These are phyloP conservation scores for Talaromyces amestolkiae DNA, from an alignment of 2,329 filamentous ascomycete species.

Conservation along the genomic window DNA sequence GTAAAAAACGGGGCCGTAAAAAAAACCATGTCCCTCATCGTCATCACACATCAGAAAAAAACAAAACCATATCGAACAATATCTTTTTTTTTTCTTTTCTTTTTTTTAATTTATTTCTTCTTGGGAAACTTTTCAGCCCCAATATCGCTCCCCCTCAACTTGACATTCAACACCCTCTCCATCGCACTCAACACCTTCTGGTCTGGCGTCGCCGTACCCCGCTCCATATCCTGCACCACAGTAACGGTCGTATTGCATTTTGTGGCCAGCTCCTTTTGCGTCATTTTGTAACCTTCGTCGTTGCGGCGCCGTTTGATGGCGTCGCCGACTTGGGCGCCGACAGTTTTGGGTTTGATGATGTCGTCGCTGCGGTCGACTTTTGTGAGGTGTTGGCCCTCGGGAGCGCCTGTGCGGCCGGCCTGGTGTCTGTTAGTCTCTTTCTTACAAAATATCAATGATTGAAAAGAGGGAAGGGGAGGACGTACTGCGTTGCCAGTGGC, in stretches of 20 bases:
- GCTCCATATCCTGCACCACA: conserved; percentile 82
- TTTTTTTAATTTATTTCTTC: conserved; percentile 55
- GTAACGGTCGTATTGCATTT: conserved; percentile 84
- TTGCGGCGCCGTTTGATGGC: conserved; percentile 78
- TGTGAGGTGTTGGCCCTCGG: conserved; percentile 90
- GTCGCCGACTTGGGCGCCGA: conserved; percentile 75
- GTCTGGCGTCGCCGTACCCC: conserved; percentile 72
- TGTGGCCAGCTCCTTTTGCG: conserved; percentile 81
- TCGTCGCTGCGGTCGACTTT: conserved; percentile 98
- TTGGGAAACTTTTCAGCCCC: conserved; percentile 78
- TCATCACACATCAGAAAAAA: neutral
- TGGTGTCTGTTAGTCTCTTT: conserved; percentile 27
- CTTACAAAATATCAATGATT: neutral
- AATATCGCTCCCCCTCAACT: conserved; percentile 81
- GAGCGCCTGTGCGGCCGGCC: conserved; percentile 46
- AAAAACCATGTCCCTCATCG: neutral
- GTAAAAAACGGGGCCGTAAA: neutral
- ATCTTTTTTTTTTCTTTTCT: neutral
- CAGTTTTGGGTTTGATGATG: conserved; percentile 93
- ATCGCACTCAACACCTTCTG: conserved; percentile 76
- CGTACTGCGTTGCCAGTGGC: conserved; percentile 74
- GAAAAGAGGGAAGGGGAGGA: conserved; percentile 23
- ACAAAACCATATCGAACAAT: neutral
- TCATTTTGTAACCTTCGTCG: conserved; percentile 89
- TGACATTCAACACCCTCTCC: conserved; percentile 82